These are phyloP conservation scores for Termitomyces sp. DNA, from an alignment of 768 basidiomycete genomes.

Conservation along the genomic window DNA sequence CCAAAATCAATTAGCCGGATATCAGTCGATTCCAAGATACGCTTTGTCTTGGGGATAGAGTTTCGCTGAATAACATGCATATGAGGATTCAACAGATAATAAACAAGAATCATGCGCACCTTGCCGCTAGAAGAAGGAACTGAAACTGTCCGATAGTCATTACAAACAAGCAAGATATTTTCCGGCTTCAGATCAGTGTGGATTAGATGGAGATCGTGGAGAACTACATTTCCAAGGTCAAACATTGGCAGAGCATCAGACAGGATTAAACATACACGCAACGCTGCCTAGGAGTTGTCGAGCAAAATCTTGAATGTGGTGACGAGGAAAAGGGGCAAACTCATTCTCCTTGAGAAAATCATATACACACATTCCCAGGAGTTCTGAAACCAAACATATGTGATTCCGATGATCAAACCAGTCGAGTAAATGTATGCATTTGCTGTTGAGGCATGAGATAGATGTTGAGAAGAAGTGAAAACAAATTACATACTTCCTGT, in stretches of 20 bases:
- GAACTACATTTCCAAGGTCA: slow-evolving; percentile 46
- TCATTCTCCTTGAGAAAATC: slow-evolving; percentile 98
- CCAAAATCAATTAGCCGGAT: slow-evolving; percentile 98
- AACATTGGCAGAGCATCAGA: slow-evolving; percentile 2
- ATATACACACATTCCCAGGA: slow-evolving; percentile 96
- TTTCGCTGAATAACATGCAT: slow-evolving; percentile 42
- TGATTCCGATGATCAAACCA: slow-evolving; percentile 98
- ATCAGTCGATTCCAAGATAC: slow-evolving; percentile 80
- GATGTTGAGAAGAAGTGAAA: neutral
- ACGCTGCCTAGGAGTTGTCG: slow-evolving; percentile 88
- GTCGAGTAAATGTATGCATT: slow-evolving; percentile 94
- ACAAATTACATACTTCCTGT: slow-evolving; percentile 67
- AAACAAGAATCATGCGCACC: slow-evolving; percentile 31
- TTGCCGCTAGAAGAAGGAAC: slow-evolving; percentile 57
- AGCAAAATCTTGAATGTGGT: slow-evolving; percentile 95
- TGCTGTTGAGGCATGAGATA: slow-evolving; percentile 49
- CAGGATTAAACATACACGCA: slow-evolving; percentile 62
- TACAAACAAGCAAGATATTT: slow-evolving; percentile 92
- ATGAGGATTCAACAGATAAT: slow-evolving; percentile 12
- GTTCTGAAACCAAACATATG: slow-evolving; percentile 93
- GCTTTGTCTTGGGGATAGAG: slow-evolving; percentile 62
- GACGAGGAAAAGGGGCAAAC: slow-evolving; percentile 93
- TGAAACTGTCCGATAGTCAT: slow-evolving; percentile 61
- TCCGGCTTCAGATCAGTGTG: slow-evolving; percentile 99
- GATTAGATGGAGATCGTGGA: slow-evolving; percentile 86